phyloP scores from a whole-genome alignment of 2,329 filamentous ascomycete genomes.

The Aspergillus fumigatus region DNA sequence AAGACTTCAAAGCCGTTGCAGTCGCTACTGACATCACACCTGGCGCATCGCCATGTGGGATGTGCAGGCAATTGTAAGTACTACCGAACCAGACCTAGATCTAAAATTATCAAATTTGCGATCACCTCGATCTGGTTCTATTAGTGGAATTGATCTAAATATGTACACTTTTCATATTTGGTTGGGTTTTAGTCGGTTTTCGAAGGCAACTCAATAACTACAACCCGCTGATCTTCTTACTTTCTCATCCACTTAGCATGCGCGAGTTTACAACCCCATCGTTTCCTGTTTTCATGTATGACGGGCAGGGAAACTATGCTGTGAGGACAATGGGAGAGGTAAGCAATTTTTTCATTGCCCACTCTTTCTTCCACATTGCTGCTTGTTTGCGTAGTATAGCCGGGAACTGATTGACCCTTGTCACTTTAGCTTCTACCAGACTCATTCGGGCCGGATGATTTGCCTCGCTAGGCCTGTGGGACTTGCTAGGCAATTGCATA shows the following conservation, averaged over 20 bases:
- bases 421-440: conserved; percentile 56
- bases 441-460: conserved; percentile 62
- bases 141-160: background rate
- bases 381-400: too few relatives aligned
- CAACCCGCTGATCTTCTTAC: background rate
- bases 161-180: background rate
- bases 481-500: background rate
- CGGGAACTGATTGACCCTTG: conserved; percentile 1
- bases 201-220: background rate
- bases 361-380: background rate
- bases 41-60: conserved; percentile 75
- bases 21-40: conserved; percentile 75
- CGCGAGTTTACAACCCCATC: conserved; percentile 67
- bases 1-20: conserved; percentile 69
- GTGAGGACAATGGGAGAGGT: conserved; percentile 39
- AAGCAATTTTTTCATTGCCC: conserved; percentile 7
- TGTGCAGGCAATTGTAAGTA: conserved; percentile 83
- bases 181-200: background rate
- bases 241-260: conserved; percentile 43
- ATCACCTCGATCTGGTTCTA: background rate
- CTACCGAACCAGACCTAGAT: background rate
- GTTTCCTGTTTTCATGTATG: conserved; percentile 87
- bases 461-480: conserved; percentile 31
- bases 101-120: background rate
- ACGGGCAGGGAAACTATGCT: conserved; percentile 64